Conservation (phyloP, 2,329 filamentous ascomycete genomes). For the Gyromitra esculenta region DNA sequence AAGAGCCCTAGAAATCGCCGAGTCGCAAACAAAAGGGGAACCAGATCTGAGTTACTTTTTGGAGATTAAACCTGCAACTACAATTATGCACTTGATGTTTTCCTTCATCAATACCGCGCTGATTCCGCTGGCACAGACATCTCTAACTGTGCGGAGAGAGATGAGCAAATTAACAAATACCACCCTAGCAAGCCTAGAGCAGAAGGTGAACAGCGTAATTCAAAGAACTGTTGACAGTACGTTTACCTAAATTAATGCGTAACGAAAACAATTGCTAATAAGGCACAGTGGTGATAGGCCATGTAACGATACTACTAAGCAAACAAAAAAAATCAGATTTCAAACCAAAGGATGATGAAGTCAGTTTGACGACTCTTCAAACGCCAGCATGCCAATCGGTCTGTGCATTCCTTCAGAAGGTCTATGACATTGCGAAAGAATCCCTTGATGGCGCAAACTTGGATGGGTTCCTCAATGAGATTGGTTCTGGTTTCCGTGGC, state of each 20-base stretch:
- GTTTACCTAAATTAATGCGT: conserved; percentile 19
- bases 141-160: conserved; percentile 86
- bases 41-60: conserved; percentile 87
- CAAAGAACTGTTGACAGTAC: conserved; percentile 71
- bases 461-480: conserved; percentile 81
- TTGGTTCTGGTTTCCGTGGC: conserved; percentile 79
- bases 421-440: conserved; percentile 70
- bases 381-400: conserved; percentile 83
- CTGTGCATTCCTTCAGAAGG: conserved; percentile 78
- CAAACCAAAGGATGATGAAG: conserved; percentile 80
- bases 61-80: conserved; percentile 81
- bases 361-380: conserved; percentile 78
- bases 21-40: conserved; percentile 82
- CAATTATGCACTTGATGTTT: conserved; percentile 90
- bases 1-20: conserved; percentile 67
- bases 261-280: conserved; percentile 20
- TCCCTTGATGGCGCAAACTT: conserved; percentile 86
- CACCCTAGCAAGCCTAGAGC: conserved; percentile 81
- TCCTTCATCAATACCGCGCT: conserved; percentile 91
- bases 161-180: conserved; percentile 84
- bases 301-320: conserved; percentile 75
- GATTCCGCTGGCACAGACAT: conserved; percentile 85
- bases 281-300: conserved; percentile 72
- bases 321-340: conserved; percentile 90
- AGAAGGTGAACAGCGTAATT: conserved; percentile 78